These are phyloP conservation scores for Neofusicoccum kwambonambiense DNA, from an alignment of 2,329 filamentous ascomycete species.

Conservation along the genomic window DNA sequence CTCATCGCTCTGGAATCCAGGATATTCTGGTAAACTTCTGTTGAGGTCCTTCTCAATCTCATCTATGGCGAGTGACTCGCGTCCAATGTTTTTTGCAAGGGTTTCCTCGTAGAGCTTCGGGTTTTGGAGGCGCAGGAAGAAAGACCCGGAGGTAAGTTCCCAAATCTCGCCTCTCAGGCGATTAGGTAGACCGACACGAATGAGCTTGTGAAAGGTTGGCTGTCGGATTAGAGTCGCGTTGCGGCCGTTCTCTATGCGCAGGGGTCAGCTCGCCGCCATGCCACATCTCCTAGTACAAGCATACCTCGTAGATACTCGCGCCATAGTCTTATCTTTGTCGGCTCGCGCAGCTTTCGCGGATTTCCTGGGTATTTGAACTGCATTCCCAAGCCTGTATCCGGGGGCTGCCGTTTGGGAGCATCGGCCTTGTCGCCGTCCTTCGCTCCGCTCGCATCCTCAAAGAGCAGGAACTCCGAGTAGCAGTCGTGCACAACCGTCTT, in stretches of 20 bases:
- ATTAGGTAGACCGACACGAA: conserved; percentile 92
- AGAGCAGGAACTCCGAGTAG: conserved; percentile 68
- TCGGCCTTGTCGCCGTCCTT: conserved; percentile 25
- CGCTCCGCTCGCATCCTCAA: conserved; percentile 45
- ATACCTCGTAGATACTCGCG: conserved; percentile 78
- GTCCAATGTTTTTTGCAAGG: conserved; percentile 75
- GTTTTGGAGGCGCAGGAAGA: conserved; percentile 83
- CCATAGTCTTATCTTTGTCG: conserved; percentile 97
- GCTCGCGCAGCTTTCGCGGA: conserved; percentile 85
- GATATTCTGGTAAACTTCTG: conserved; percentile 92
- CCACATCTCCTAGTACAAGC: conserved; percentile 24
- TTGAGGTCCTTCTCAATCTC: conserved; percentile 99
- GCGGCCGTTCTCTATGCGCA: conserved; percentile 73
- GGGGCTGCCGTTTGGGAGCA: conserved; percentile 52
- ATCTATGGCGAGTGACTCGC: conserved; percentile 91
- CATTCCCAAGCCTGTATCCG: conserved; percentile 93
- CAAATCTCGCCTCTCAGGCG: conserved; percentile 89
- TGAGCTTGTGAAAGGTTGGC: conserved; percentile 96
- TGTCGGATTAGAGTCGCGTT: conserved; percentile 91
- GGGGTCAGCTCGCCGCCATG: background rate
- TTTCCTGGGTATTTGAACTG: conserved; percentile 94
- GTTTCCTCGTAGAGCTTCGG: conserved; percentile 84
- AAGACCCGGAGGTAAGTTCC: conserved; percentile 89
- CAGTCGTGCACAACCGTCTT: conserved; percentile 77
- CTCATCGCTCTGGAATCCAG: conserved; percentile 93